Evolutionary conservation across 1,284 basidiomycete species (phyloP).

Genomic region (Ustilago crameri): DNA sequence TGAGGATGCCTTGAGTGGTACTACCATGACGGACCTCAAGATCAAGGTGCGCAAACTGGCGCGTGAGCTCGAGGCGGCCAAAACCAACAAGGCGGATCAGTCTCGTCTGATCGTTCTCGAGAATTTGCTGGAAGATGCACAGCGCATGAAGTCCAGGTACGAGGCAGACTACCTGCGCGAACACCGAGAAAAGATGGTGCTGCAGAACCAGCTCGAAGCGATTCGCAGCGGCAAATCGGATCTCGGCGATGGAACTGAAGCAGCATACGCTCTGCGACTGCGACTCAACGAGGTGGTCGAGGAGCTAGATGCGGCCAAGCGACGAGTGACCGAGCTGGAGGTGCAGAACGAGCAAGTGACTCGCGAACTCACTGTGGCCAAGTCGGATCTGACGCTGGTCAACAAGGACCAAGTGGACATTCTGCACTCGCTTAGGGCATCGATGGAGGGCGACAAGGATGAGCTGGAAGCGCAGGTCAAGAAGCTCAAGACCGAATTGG

Average conservation of each 20-base stretch:
- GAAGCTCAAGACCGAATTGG: constrained; percentile 77
- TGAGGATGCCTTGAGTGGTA: constrained; percentile 83
- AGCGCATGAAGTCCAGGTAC: constrained; percentile 86
- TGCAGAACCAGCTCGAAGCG: constrained; percentile 85
- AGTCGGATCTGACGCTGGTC: constrained; percentile 76
- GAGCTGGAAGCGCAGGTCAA: constrained; percentile 78
- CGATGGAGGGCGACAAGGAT: constrained; percentile 86
- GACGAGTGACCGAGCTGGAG: constrained; percentile 78
- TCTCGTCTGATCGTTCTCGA: constrained; percentile 84
- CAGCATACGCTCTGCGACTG: constrained; percentile 85
- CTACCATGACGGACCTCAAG: constrained; percentile 86
- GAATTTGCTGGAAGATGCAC: constrained; percentile 88
- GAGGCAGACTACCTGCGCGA: constrained; percentile 87
- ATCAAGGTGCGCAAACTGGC: constrained; percentile 84
- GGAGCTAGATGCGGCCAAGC: constrained; percentile 79
- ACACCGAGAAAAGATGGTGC: constrained; percentile 82
- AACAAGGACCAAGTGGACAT: constrained; percentile 72
- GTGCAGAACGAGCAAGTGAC: constrained; percentile 76
- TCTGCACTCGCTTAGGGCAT: constrained; percentile 82
- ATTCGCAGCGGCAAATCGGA: constrained; percentile 82
- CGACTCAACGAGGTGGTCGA: constrained; percentile 87
- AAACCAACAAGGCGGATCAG: constrained; percentile 79
- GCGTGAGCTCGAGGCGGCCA: constrained; percentile 80
- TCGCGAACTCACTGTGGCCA: constrained; percentile 82
- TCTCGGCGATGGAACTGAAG: constrained; percentile 83